These are phyloP conservation scores for Arxiozyma bovina DNA, from an alignment of 1,139 yeast species.

Conservation along the genomic window DNA sequence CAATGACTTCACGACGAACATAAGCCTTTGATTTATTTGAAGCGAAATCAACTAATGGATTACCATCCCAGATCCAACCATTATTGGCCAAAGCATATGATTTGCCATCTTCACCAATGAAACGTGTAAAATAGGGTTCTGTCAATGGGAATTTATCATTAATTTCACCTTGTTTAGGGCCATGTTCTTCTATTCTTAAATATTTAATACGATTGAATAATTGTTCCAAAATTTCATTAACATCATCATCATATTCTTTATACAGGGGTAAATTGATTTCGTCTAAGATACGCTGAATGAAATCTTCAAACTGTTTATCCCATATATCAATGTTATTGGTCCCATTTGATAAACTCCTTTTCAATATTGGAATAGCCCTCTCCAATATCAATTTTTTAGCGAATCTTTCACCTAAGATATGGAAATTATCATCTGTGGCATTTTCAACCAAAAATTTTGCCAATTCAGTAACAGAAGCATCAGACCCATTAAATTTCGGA, in stretches of 20 bases:
- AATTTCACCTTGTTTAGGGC: conserved; percentile 68
- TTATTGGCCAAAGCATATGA: conserved; percentile 77
- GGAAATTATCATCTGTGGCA: conserved; percentile 37
- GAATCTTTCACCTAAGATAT: conserved; percentile 40
- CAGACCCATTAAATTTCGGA: conserved; percentile 14
- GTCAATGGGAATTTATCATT: conserved; percentile 53
- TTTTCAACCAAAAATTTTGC: conserved; percentile 44
- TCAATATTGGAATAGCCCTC: conserved; percentile 42
- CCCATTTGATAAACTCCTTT: conserved; percentile 31
- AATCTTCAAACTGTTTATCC: conserved; percentile 13
- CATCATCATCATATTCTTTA: conserved; percentile 67
- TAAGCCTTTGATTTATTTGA: conserved; percentile 71
- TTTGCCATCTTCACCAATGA: conserved; percentile 44
- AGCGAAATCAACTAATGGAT: conserved; percentile 90
- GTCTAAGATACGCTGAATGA: conserved; percentile 53
- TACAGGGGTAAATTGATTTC: conserved; percentile 71
- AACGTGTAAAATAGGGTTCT: conserved; percentile 81
- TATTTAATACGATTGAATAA: conserved; percentile 67
- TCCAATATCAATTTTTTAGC: conserved; percentile 46
- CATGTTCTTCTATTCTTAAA: conserved; percentile 65
- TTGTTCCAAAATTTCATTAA: conserved; percentile 54
- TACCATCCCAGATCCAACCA: conserved; percentile 99
- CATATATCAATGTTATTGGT: conserved; percentile 31
- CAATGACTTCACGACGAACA: conserved; percentile 82
- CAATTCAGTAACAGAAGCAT: conserved; percentile 32